These are phyloP conservation scores for Claviceps pazoutovae DNA, from an alignment of 2,329 filamentous ascomycete genomes.

Conservation along the genomic window DNA sequence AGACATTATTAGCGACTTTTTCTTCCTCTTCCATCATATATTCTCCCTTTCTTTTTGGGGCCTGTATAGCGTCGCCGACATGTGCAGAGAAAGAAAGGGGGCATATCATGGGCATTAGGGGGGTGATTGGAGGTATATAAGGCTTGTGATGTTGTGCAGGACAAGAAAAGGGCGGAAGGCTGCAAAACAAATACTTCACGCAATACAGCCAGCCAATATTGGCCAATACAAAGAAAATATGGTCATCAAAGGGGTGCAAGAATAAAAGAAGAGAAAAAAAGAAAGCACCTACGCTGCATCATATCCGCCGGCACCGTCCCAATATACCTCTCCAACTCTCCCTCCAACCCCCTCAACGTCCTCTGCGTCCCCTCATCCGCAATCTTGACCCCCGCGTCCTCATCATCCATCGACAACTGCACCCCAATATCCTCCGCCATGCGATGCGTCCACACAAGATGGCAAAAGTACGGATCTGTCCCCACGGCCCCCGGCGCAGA, in stretches of 20 bases:
- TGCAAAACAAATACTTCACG: too few species aligned
- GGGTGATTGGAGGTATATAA: too few species aligned
- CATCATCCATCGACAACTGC: slow-evolving; percentile 55
- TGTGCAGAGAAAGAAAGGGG: too few species aligned
- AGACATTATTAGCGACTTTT: not conserved
- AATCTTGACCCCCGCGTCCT: slow-evolving; percentile 37
- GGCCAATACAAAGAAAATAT: too few species aligned
- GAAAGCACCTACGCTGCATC: slow-evolving; percentile 35
- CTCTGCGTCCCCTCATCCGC: slow-evolving; percentile 50
- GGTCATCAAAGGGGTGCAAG: too few species aligned
- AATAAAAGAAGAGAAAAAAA: not conserved
- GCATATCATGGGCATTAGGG: too few species aligned
- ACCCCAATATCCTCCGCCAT: slow-evolving; percentile 55
- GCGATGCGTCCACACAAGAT: slow-evolving; percentile 44
- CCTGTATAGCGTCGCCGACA: too few species aligned
- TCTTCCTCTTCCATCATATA: not conserved
- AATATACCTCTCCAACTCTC: slow-evolving; percentile 47
- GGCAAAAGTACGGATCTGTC: slow-evolving; percentile 43
- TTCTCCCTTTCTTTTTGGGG: not conserved
- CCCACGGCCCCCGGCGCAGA: slow-evolving; percentile 36
- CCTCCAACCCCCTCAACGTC: slow-evolving; percentile 49
- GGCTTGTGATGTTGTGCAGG: too few species aligned
- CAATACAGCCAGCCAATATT: too few species aligned
- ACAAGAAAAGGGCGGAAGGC: too few species aligned
- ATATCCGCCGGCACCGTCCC: slow-evolving; percentile 37